Evolutionary conservation across 2,329 filamentous ascomycete species (phyloP).

Genomic region (Aspergillus bombycis): DNA sequence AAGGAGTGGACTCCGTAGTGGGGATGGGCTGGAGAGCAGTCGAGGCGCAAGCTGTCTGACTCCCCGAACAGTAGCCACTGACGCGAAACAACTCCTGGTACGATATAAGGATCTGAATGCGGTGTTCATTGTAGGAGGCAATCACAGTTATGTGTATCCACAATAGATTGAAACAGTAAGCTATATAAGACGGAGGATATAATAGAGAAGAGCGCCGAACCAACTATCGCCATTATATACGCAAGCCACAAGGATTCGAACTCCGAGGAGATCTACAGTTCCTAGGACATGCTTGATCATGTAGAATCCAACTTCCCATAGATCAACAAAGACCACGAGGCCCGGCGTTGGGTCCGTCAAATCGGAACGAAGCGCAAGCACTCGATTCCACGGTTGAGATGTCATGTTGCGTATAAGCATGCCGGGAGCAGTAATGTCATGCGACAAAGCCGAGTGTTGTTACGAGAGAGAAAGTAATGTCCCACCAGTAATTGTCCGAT

Average conservation of each 20-base stretch:
- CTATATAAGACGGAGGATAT: no score
- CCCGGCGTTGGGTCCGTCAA: neutral
- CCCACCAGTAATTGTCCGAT: neutral
- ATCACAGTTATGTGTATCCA: neutral
- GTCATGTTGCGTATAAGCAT: neutral
- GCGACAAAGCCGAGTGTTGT: neutral
- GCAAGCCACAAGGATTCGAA: neutral
- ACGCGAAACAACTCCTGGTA: neutral
- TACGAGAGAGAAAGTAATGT: neutral
- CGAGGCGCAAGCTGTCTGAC: neutral
- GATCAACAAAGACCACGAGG: neutral
- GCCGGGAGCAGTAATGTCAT: neutral
- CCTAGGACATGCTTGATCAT: neutral
- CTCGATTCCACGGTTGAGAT: slow-evolving; percentile 1
- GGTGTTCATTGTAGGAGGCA: neutral
- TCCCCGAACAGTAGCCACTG: neutral
- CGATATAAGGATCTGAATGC: neutral
- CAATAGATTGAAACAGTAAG: neutral
- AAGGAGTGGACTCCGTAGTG: neutral
- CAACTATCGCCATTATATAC: neutral
- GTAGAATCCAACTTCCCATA: neutral
- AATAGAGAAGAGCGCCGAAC: neutral
- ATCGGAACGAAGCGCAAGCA: neutral
- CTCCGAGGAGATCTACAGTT: neutral
- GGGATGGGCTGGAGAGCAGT: neutral